phyloP scores from a whole-genome alignment of 192 early-diverging fungal genomes.

The Haplosporangium gracile region DNA sequence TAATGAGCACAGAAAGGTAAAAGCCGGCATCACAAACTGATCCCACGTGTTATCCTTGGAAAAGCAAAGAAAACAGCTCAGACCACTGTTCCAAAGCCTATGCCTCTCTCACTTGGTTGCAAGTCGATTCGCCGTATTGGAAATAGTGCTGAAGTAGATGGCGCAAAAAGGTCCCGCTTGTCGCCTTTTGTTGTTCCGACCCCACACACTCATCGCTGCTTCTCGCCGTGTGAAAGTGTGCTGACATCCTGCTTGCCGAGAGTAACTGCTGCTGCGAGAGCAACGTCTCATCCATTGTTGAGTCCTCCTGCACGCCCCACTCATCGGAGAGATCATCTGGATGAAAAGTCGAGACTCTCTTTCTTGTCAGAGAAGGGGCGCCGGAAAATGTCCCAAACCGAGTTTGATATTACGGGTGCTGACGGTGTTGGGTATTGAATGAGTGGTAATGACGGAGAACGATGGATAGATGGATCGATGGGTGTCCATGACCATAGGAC shows the following conservation, averaged over 20 bases:
- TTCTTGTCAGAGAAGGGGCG: neutral
- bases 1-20: neutral
- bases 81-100: neutral
- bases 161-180: neutral
- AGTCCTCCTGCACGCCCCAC: neutral
- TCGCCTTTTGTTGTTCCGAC: neutral
- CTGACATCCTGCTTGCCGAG: neutral
- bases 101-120: neutral
- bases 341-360: neutral
- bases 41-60: neutral
- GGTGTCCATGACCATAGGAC: neutral
- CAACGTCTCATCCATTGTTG: neutral
- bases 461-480: constrained; percentile 38
- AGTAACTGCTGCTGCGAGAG: neutral
- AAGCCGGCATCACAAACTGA: neutral
- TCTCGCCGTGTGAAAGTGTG: neutral
- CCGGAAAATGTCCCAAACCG: neutral
- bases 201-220: neutral
- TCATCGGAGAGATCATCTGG: neutral
- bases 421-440: neutral
- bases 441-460: neutral
- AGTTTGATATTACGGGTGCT: neutral
- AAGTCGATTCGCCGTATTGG: neutral
- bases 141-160: neutral
- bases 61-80: neutral